phyloP scores from a whole-genome alignment of 768 basidiomycete genomes.

The Suillus subluteus region DNA sequence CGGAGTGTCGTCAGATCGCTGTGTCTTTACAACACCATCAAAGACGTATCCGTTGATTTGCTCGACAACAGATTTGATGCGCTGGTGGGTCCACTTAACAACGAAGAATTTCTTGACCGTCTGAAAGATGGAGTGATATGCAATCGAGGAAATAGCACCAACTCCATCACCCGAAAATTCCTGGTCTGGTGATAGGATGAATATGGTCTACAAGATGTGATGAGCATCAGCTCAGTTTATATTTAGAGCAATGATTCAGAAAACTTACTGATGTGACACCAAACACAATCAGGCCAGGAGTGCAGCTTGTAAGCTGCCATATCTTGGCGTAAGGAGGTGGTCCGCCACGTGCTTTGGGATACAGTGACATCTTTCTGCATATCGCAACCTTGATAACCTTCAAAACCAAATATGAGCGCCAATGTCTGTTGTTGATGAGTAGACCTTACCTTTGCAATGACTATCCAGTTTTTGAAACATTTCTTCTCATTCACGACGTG shows the following conservation, averaged over 20 bases:
- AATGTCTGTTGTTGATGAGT: background rate
- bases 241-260: background rate
- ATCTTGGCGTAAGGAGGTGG: background rate
- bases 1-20: background rate
- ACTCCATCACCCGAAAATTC: conserved; percentile 2
- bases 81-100: background rate
- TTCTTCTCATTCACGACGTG: conserved; percentile 1
- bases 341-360: background rate
- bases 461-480: background rate
- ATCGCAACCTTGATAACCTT: conserved; percentile 11
- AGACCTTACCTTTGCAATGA: conserved; percentile 7
- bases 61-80: background rate
- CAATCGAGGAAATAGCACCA: conserved; percentile 7
- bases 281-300: conserved; percentile 8
- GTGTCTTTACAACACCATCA: background rate
- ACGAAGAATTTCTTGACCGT: conserved; percentile 6
- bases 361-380: conserved; percentile 4
- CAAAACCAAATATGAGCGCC: background rate
- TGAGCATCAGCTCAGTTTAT: background rate
- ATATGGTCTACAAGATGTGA: background rate
- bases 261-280: conserved; percentile 1
- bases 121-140: background rate
- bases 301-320: conserved; percentile 1
- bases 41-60: conserved; percentile 8
- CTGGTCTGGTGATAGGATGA: conserved; percentile 2